Conservation (phyloP, 148 eudicot species). For the Vaccinium corymbosum region DNA sequence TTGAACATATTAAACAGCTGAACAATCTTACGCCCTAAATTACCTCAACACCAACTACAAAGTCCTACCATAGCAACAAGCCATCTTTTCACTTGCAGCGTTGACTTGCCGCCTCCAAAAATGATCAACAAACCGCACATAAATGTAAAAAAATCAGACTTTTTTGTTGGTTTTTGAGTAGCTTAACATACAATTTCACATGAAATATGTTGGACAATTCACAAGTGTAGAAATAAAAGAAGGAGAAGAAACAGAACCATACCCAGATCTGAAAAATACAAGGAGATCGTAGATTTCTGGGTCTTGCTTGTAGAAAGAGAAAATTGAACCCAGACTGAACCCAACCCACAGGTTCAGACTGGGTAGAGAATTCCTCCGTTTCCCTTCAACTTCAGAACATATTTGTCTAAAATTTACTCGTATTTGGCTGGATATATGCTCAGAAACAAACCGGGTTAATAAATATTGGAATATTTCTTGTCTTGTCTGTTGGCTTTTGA, state of each 20-base stretch:
- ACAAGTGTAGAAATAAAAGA: no score
- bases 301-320: constrained; percentile 1
- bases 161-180: neutral
- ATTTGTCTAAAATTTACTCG: no score
- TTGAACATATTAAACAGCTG: neutral
- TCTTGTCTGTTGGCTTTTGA: neutral
- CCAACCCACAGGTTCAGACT: neutral
- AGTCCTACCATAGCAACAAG: neutral
- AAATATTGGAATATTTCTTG: neutral
- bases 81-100: constrained; percentile 1
- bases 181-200: neutral
- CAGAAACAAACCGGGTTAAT: neutral
- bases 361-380: neutral
- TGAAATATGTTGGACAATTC: neutral
- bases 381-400: neutral
- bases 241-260: neutral
- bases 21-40: neutral
- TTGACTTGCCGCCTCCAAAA: neutral
- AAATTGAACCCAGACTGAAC: neutral
- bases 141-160: neutral
- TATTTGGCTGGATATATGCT: neutral
- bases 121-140: neutral
- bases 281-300: neutral
- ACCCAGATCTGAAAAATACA: constrained; percentile 20
- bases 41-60: neutral